Base-by-base conservation (phyloP, 2,329 filamentous ascomycete species). In the Trichoderma sp. region DNA sequence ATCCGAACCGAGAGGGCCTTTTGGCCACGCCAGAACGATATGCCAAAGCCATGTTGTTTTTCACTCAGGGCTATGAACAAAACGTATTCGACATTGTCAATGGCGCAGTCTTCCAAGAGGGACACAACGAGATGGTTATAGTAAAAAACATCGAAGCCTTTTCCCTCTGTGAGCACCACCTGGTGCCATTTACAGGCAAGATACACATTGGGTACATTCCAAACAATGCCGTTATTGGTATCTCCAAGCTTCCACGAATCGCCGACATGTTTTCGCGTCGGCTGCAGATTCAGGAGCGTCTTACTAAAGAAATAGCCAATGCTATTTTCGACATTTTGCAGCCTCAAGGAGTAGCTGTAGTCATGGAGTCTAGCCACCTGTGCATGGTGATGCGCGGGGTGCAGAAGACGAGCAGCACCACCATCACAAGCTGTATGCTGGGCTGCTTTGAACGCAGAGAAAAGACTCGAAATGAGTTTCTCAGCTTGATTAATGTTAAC, bases 321-420 rank as follows among this genome's bases (percentile, higher is more conserved):
- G 95, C 96, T n/a, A 91, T 99, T 72, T 94, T 94, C 78, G 94
- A 98, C 77, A 90, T 98, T 14, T 86, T 99, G 59, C 92, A 96
- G 79, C 96, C 96, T 2, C 93, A 96, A 77, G 96, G 96, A 59
- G 95, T 99, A 1, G 95, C 93, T 24, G 96, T 99, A 3, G 95
- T 99, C 70, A 97, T 99, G 91, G 96, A 99, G 78, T 96, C 93
- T 16, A 94, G 89, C 76, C 96, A 99, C 82, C 84, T 98, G 57
- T 99, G 96, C 84, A 99, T 98, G 95, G 94, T 97, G 16, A 98
- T 97, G 94, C 89, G 96, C 58, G 96, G 96, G n/a, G 95, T 99
- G 11, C 89, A 97, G 79, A 97, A 99, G 85, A 94, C 93, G 0
- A 88, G 86, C 53, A 90, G 92, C 62, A 91, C 88, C n/a, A 98